A percentile compares a stretch with the other conserved stretches of the same genome.
phyloP scores from a whole-genome alignment of 768 basidiomycete species.

The Mycena indigotica region DNA sequence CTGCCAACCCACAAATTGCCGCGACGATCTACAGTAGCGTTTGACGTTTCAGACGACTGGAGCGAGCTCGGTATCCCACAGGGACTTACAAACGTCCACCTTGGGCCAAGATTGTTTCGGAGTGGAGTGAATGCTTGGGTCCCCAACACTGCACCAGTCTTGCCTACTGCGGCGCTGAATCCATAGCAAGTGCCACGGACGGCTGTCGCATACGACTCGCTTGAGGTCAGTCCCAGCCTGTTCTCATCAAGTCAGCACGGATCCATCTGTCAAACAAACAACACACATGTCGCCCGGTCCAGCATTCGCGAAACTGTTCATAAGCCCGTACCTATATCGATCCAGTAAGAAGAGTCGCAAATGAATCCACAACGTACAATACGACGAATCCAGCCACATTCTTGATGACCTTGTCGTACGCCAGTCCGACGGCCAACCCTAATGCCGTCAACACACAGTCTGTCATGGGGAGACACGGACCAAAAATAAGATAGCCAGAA shows the following conservation, averaged over 20 bases:
- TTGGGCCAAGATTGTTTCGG: conserved; percentile 65
- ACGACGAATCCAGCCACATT: conserved; percentile 68
- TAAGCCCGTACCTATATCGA: conserved; percentile 58
- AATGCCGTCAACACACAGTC: conserved; percentile 2
- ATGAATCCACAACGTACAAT: conserved; percentile 59
- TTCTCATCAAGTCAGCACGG: neutral
- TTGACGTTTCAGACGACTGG: conserved; percentile 65
- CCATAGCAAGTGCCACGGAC: conserved; percentile 68
- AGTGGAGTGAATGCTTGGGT: conserved; percentile 74
- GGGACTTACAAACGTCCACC: conserved; percentile 37
- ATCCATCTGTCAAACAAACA: neutral
- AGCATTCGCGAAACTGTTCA: conserved; percentile 51
- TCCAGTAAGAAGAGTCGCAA: too few species aligned
- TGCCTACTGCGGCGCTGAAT: conserved; percentile 66
- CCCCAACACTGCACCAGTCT: conserved; percentile 72
- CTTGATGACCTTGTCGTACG: conserved; percentile 63
- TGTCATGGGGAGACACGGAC: conserved; percentile 32
- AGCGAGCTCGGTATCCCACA: conserved; percentile 33
- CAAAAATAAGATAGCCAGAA: conserved; percentile 66
- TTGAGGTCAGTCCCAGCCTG: conserved; percentile 17
- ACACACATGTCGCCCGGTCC: conserved; percentile 67
- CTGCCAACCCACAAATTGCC: conserved; percentile 66
- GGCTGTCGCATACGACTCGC: conserved; percentile 18
- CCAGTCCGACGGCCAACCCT: conserved; percentile 60
- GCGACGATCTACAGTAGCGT: conserved; percentile 29